Base-by-base conservation (phyloP, 106 monocot species). In the Allium sativum region DNA sequence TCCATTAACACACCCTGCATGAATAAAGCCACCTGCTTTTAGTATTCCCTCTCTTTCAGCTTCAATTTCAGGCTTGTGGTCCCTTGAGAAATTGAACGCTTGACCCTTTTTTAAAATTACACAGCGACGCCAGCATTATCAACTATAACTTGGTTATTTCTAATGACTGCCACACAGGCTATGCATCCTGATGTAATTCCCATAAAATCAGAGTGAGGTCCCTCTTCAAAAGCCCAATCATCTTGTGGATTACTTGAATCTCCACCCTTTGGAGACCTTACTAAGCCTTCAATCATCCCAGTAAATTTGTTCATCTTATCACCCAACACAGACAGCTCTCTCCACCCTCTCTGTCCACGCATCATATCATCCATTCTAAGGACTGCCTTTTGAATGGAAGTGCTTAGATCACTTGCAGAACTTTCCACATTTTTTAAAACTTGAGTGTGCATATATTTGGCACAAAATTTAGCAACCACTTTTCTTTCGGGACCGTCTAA, bases 351-450 rank as follows among this genome's bases (percentile, higher is more conserved):
- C 70, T 93, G 93, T 14, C 93, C 93, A 64, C 65, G 58, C 93
- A 93, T 93, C 93, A 93, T 93, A 45, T 93, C 89, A 69, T 93
- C 88, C 88, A 94, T 94, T 90, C 94, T 89, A 69, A 94, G 79
- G 74, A 89, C 89, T 70, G 86, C 79, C 78, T 76, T 94, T 21
- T 83, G 85, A 65, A 81, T 78, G 42, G 94, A 75, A 52, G 78
- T 56, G 55, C 81, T 72, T 67, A 89, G 62, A 71, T 94, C 94
- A 65, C 89, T 89, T 72, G 80, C 16, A 16, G 70, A 68, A 61
- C 67, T 76, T 16, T 86, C 81, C 68, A 86, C 86, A 70, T 66
- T 76, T 53, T 75, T 86, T 40, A 94, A 67, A 50, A 94, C 81
- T 64, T 94, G 77, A 31, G 55, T 67, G 67, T 89, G 94, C 46